These are phyloP conservation scores for Backusella circina DNA, from an alignment of 192 early-diverging fungal genomes.

Conservation along the genomic window DNA sequence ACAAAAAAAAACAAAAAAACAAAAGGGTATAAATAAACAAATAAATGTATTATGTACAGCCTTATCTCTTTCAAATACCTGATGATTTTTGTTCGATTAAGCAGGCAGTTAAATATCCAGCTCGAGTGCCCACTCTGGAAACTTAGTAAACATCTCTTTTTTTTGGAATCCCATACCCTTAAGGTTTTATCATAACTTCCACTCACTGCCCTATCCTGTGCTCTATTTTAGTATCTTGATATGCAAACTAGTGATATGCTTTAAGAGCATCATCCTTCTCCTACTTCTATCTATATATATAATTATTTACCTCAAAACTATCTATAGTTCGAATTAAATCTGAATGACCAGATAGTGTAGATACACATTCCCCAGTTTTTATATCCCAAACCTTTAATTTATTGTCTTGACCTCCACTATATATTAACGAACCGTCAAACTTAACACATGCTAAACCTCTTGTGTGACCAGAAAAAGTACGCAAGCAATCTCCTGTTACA, in stretches of 20 bases:
- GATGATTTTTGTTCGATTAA: conserved; percentile 60
- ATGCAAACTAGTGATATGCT: not conserved
- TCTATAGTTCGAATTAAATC: conserved; percentile 84
- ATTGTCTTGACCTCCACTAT: conserved; percentile 79
- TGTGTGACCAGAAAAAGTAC: conserved; percentile 78
- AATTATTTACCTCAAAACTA: conserved; percentile 51
- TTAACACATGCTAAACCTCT: conserved; percentile 82
- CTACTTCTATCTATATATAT: not conserved
- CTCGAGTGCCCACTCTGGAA: conserved; percentile 68
- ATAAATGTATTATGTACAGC: not conserved
- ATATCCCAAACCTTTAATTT: conserved; percentile 66
- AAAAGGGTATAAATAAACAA: not conserved
- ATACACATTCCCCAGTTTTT: conserved; percentile 52
- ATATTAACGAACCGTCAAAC: conserved; percentile 70
- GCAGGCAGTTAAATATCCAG: conserved; percentile 97
- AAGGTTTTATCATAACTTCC: conserved; percentile 92
- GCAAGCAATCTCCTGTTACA: conserved; percentile 58
- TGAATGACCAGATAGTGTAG: conserved; percentile 63
- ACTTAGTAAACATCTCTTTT: conserved; percentile 66
- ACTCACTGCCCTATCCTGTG: conserved; percentile 61
- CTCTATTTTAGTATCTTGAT: not conserved
- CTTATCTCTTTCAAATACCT: conserved; percentile 15
- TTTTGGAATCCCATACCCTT: conserved; percentile 90
- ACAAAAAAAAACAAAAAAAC: too few species aligned
- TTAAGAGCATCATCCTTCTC: too few species aligned